Percentiles rank a stretch among this genome's conserved stretches.
phyloP scores from a whole-genome alignment of 345 rosid species.

The Erysimum cheiranthoides region DNA sequence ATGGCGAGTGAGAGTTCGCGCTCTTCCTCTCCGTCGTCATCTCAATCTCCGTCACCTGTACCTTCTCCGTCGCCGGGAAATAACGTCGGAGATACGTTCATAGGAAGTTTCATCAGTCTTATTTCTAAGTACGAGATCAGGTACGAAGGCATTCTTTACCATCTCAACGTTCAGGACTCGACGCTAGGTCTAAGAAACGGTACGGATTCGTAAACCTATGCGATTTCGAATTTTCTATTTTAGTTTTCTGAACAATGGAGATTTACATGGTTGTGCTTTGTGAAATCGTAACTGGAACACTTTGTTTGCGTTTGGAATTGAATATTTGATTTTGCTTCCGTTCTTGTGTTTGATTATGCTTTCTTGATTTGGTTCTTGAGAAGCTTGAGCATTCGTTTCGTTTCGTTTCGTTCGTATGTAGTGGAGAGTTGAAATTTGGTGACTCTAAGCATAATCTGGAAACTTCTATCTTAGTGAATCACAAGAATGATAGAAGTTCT shows the following conservation, averaged over 20 bases:
- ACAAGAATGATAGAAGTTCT: too few species aligned
- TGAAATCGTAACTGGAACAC: neutral
- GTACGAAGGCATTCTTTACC: constrained; percentile 57
- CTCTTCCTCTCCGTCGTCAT: constrained; percentile 41
- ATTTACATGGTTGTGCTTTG: constrained; percentile 17
- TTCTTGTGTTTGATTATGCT: neutral
- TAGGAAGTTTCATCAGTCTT: constrained; percentile 55
- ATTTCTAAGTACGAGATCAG: constrained; percentile 58
- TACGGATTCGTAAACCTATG: constrained; percentile 32
- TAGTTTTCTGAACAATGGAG: neutral
- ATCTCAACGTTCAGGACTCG: constrained; percentile 53
- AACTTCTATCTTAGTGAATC: constrained; percentile 1
- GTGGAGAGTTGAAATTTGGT: constrained; percentile 12
- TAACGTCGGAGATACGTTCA: constrained; percentile 47
- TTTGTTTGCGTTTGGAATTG: constrained; percentile 19
- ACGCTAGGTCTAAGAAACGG: constrained; percentile 56
- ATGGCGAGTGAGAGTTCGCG: constrained; percentile 45
- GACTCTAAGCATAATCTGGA: constrained; percentile 1
- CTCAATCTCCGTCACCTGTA: constrained; percentile 37
- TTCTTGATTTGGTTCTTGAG: constrained; percentile 15
- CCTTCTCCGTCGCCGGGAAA: constrained; percentile 41
- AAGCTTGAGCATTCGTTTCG: constrained; percentile 1
- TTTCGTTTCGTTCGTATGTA: constrained; percentile 3
- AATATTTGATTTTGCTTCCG: neutral
- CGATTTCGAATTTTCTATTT: neutral